Base-by-base conservation (phyloP, 2,329 filamentous ascomycete genomes). In the Sclerotinia sclerotiorum region DNA sequence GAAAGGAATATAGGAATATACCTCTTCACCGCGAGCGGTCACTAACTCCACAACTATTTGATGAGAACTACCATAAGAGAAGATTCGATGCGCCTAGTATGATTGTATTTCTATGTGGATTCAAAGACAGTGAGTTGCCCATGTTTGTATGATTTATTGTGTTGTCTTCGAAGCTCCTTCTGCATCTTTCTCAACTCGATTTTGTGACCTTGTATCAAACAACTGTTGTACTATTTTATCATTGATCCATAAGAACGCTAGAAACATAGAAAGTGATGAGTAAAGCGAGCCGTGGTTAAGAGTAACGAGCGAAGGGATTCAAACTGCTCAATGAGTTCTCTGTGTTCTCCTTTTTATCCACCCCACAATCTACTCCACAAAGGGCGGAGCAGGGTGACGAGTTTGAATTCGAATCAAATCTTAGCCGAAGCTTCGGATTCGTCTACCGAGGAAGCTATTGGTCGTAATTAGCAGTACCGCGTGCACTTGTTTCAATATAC, bases 91-190 rank as follows among this genome's bases (percentile, higher is more conserved):
- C 29, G 13, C 2, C n/a, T 62, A 39, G 21, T 51, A 42, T 51
- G 29, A 51, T 27, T 39, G 19, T 62, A 46, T 51, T 15, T 51
- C 32, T n/a, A 49, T 35, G 21, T 27, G 29, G 44, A 39, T 62
- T 49, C 32, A 62, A 62, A 51, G 32, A 24, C 46, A 27, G 60
- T 62, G 60, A 62, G 60, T 62, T 2, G 60, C 13, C 46, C 46
- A 21, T 15, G 21, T 27, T 24, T 39, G 29, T 27, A 51, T 51
- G 60, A 62, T 39, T 39, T 5, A 49, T 62, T 29, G 44, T 27
- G 24, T 51, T 17, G n/a, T 51, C 27, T 39, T 21, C 11, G 21
- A 35, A 10, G 29, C 44, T 13, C n/a, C 13, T 19, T 49, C 13
- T 17, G 5, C n/a, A 51, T 10, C 15, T 5, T 15, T 29, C 27